Percentiles rank a stretch among this genome's conserved stretches.
phyloP scores from a whole-genome alignment of 192 early-diverging fungal genomes.

The Backusella sp. region DNA sequence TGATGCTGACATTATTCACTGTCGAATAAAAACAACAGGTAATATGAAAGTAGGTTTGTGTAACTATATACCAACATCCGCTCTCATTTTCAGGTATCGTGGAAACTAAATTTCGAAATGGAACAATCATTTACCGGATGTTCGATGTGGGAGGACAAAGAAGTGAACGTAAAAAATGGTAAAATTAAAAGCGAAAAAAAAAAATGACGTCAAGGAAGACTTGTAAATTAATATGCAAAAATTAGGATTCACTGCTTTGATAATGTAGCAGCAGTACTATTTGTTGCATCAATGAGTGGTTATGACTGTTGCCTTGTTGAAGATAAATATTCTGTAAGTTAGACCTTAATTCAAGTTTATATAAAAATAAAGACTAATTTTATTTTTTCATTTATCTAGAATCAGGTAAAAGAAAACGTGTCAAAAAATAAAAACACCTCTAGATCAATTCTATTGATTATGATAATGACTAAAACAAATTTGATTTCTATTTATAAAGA shows the following conservation, averaged over 20 bases:
- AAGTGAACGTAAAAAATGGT: conserved; percentile 55
- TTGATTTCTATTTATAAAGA: conserved; percentile 24
- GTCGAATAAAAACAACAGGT: conserved; percentile 57
- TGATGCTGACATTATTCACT: conserved; percentile 53
- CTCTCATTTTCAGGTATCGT: conserved; percentile 34
- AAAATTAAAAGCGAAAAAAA: not conserved
- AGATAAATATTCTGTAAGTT: conserved; percentile 44
- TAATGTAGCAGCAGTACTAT: conserved; percentile 50
- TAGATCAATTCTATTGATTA: not conserved
- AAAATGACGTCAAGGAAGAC: too few species aligned
- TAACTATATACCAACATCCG: not conserved
- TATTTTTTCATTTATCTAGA: not conserved
- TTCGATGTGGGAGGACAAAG: conserved; percentile 60
- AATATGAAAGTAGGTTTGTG: not conserved
- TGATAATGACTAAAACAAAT: not conserved
- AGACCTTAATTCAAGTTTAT: not conserved
- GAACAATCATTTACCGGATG: conserved; percentile 49
- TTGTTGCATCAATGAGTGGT: conserved; percentile 55
- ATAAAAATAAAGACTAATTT: conserved; percentile 9
- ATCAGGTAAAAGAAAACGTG: conserved; percentile 15
- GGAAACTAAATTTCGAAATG: conserved; percentile 51
- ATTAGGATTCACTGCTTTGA: conserved; percentile 46
- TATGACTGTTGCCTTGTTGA: conserved; percentile 57
- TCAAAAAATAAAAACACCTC: not conserved
- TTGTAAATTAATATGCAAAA: not conserved